Evolutionary conservation across 441 rosid species (phyloP).

Genomic region (Dalechampia spathulata): DNA sequence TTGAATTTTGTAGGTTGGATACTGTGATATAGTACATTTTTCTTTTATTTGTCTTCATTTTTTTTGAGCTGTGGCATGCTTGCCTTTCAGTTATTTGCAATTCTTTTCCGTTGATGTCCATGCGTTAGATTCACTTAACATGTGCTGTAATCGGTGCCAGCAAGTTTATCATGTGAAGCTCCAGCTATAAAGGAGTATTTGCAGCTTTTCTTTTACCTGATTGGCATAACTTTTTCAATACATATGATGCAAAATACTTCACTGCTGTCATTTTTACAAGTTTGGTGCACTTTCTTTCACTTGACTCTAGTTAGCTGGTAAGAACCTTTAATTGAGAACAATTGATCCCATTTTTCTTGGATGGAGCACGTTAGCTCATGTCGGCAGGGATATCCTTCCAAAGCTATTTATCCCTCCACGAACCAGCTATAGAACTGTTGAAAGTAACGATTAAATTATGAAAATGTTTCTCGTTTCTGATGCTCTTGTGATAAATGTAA

Average conservation of each 20-base stretch:
- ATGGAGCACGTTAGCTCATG: too few relatives aligned
- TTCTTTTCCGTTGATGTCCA: background rate
- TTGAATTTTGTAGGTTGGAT: background rate
- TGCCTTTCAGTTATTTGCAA: background rate
- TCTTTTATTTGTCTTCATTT: too few relatives aligned
- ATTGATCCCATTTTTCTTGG: too few relatives aligned
- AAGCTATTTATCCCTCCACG: too few relatives aligned
- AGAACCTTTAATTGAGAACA: background rate
- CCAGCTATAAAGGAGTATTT: background rate
- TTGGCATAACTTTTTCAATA: background rate
- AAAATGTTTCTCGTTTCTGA: too few relatives aligned
- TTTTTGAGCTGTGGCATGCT: too few relatives aligned
- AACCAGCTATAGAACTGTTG: too few relatives aligned
- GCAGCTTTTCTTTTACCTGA: background rate
- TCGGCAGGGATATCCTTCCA: too few relatives aligned
- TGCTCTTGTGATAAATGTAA: too few relatives aligned
- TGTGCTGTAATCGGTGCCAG: background rate
- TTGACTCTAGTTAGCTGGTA: background rate
- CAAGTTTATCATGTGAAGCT: background rate
- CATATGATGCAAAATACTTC: background rate
- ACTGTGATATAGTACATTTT: background rate
- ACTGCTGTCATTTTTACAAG: background rate
- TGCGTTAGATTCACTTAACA: background rate
- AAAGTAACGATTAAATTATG: too few relatives aligned
- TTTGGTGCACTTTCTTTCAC: background rate